Base-by-base conservation (phyloP, 495 filamentous ascomycete species). In the Penicillium psychrofluorescens region DNA sequence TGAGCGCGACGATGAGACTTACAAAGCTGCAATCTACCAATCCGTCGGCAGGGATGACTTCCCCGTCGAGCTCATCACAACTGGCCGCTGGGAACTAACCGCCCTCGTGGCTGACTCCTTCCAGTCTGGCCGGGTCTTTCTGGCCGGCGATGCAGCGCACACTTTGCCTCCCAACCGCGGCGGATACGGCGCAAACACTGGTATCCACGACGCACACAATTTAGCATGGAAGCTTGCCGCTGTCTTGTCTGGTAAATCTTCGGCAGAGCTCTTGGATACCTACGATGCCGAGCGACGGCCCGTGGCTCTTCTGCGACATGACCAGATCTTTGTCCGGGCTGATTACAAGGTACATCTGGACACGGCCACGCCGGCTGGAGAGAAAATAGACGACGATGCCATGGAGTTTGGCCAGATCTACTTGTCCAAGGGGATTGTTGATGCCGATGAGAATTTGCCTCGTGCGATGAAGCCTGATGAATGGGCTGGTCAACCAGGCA, bases 131-230 rank as follows among this genome's bases (percentile, higher is more conserved):
- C 56, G 71, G 11, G 52, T 75, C 27, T 67, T 76, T 43, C 49
- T 76, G 1, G 71, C 68, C 8, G 73, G 75, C 2, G 75, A 78
- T 42, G 71, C 75, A 0, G 73, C 73, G 6, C 73, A 78, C 42
- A 64, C 67, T 1, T 64, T 74, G n/a, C 66, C 66, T 5, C 72
- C 73, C 6, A 67, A 63, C 38, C 46, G 56, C 8, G 72, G 71
- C 1, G 74, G 68, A 8, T 68, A 74, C 40, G 73, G 75, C 7
- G 61, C 67, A 14, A 77, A 77, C 46, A 68, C 70, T 0, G 71
- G 71, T 2, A 67, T 78, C 36, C 61, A 63, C 30, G 74, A 76
- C 43, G 67, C 63, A 4, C 55, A 70, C 14, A 69, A 71, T 38
- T 62, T 78, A 9, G 62, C 61, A 15, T 77, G 71, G 73, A 75